Evolutionary conservation across 345 rosid genomes (phyloP), one percentile per base, ranked within the genome.

Genomic region (Moricandia arvensis): DNA sequence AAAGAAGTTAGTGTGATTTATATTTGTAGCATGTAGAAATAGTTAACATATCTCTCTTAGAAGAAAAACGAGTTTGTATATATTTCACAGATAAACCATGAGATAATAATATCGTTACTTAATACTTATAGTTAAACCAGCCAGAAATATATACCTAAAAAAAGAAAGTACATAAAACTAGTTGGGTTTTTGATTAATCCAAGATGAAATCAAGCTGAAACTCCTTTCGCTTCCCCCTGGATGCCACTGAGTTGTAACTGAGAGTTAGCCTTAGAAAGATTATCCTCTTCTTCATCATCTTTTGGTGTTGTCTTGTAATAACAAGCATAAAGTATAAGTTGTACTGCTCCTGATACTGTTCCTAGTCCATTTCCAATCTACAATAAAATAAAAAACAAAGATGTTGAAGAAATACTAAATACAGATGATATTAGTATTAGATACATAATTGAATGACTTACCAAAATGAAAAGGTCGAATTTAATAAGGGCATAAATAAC

Each of bases 311-410:
- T 59, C 6, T 31, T 79, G 73, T 11, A 83, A 79, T 90, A 87
- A n/a, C 72, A 75, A 30, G 83, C 86, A 64, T 88, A 92, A 1
- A 86, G 37, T 7, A 86, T 68, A 31, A 88, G 87, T 38, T 87
- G 94, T 1, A 47, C 6, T 5, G 60, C 71, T 34, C 92, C 92
- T 11, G 73, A 71, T 2, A 88, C 0, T 27, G 89, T 59, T 10
- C 96, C 96, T 3, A 87, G 75, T 6, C 90, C 91, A 70, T 92
- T 92, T 71, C 93, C 89, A 70, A 81, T 70, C 93, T 92, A 29
- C 15, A 4, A 47, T 24, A 18, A 2, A 8, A 7, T 21, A 17
- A 17, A 9, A 21, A 21, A 21, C 1, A 24, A 47, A 49, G 4
- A 29, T 29, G 5, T 0, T 72, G 59, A 61, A 71, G 47, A 54